Evolutionary conservation across 1,284 basidiomycete species (phyloP), one percentile per base, ranked within the genome.

Genomic region (Ustilago cynodontis): DNA sequence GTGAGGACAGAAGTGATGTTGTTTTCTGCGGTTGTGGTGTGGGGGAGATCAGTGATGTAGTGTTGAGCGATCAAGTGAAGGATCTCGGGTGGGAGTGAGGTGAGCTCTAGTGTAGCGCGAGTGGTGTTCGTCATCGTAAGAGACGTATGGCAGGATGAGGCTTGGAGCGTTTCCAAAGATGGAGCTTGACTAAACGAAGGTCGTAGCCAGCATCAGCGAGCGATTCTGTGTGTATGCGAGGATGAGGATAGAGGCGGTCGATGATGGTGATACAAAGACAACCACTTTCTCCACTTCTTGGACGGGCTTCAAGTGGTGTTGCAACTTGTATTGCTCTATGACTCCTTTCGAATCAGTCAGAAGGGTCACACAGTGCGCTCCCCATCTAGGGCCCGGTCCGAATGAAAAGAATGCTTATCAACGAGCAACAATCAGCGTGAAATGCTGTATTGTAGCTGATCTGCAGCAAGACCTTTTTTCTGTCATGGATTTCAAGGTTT

Each of bases 31-130:
- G 47, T 13, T 28, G 28, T 3, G 7, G 20, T 13, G 14, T 41
- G 11, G 13, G 39, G 28, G 22, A 58, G 49, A 28, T 59, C 59
- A 22, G 45, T 45, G 8, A 68, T 49, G 58, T 67, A 69, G 2
- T 59, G 10, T 4, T 60, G 37, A 3, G 67, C 59, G 39, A 74
- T 74, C 22, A 59, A 63, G 22, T 74, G 55, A 6, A 74, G 59
- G 31, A 74, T 60, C 41, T 74, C 71, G 2, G 56, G 47, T 1
- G 71, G 71, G 24, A 74, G 28, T 2, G 51, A 51, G 16, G 45
- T 22, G 8, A 71, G 52, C n/a, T 59, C 51, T 26, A 55, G 47
- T 18, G 20, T 22, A 22, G 43, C 31, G 11, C 6, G 29, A 24
- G 7, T n/a, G 1, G 37, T 13, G 20, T 49, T 2, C 16, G 56